Percentiles rank a stretch among this genome's conserved stretches.
Evolutionary conservation across 2,329 filamentous ascomycete species (phyloP).

Genomic region (Cladosporium sphaerospermum): DNA sequence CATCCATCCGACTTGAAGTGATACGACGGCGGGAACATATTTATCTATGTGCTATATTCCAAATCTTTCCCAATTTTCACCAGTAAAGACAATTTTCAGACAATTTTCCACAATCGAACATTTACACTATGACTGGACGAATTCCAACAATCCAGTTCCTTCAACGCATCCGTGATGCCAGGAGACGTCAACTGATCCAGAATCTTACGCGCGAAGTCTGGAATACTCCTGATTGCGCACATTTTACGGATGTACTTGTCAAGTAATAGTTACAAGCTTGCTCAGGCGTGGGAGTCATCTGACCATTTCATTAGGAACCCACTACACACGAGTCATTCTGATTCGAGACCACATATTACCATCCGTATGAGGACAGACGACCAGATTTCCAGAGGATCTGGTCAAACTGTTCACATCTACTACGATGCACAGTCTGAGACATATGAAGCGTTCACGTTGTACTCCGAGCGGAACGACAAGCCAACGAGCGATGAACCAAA

Average conservation of each 20-base stretch:
- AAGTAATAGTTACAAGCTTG: not conserved
- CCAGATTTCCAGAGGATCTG: not conserved
- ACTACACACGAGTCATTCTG: not conserved
- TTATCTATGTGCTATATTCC: not conserved
- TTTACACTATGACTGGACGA: not conserved
- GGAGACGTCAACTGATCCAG: not conserved
- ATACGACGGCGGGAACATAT: not conserved
- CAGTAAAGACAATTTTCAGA: not conserved
- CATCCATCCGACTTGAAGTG: not conserved
- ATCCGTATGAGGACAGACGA: not conserved
- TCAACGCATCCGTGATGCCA: not conserved
- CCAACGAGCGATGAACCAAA: not conserved
- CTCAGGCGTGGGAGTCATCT: not conserved
- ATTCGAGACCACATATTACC: not conserved
- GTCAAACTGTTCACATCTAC: not conserved
- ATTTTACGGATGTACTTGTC: not conserved
- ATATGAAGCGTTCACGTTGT: not conserved
- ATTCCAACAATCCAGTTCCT: not conserved
- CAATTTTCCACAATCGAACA: not conserved
- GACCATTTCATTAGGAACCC: not conserved
- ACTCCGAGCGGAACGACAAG: not conserved
- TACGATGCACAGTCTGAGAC: not conserved
- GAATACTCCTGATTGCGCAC: not conserved
- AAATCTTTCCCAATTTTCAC: not conserved
- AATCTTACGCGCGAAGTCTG: not conserved